Conservation (phyloP, 2,329 filamentous ascomycete species). For the Sclerotinia borealis region DNA sequence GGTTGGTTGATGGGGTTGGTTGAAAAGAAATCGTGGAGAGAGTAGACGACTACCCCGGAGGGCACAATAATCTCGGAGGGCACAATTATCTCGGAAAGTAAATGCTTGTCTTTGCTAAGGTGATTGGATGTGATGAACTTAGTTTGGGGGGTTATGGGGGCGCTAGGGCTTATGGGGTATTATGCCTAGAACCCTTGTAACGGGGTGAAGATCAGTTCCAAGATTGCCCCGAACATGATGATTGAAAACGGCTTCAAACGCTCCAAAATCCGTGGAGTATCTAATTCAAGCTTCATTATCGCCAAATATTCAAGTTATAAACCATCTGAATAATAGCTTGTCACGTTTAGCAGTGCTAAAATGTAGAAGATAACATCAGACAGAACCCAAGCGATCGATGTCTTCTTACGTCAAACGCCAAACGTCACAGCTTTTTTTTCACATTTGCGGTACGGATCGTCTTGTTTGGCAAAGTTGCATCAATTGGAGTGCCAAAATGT, state of each 20-base stretch:
- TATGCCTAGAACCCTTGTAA: neutral
- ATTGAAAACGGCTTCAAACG: neutral
- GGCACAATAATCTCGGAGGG: too few species aligned
- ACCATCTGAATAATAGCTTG: neutral
- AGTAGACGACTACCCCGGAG: neutral
- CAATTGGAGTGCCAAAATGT: neutral
- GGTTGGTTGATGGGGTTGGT: too few species aligned
- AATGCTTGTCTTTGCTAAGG: slow-evolving; percentile 6
- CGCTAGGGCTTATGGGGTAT: slow-evolving; percentile 6
- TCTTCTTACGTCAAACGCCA: neutral
- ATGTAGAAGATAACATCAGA: neutral
- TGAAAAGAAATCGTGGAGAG: neutral
- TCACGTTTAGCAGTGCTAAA: too few species aligned
- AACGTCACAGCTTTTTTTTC: neutral
- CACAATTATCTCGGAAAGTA: slow-evolving; percentile 3
- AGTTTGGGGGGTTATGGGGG: slow-evolving; percentile 5
- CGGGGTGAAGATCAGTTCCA: neutral
- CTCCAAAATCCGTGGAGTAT: neutral
- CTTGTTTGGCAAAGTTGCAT: neutral
- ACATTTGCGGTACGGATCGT: neutral
- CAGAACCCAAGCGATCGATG: neutral
- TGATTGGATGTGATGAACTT: neutral
- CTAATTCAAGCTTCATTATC: neutral
- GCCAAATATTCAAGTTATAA: neutral
- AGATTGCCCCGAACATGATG: neutral